A percentile compares a stretch with the other conserved stretches of the same genome.
Conservation (phyloP, 129 eudicot genomes). For the Escallonia rubra region DNA sequence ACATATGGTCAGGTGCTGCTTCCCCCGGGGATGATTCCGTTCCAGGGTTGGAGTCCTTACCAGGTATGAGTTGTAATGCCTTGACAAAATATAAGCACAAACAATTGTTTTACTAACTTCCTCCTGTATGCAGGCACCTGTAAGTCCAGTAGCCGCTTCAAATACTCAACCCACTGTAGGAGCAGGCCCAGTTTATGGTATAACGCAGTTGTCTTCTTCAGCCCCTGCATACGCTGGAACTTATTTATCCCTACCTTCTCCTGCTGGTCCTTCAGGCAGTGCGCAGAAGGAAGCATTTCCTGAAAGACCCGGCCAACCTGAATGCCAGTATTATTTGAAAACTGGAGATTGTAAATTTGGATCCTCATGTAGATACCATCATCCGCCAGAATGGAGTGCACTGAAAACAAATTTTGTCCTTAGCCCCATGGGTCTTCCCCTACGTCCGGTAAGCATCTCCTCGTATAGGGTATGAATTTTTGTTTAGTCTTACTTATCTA, state of each 20-base stretch:
- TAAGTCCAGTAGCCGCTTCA: conserved; percentile 46
- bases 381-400: conserved; percentile 65
- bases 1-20: conserved; percentile 64
- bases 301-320: conserved; percentile 88
- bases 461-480: not conserved
- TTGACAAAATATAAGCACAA: not conserved
- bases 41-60: conserved; percentile 81
- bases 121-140: conserved; percentile 45
- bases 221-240: conserved; percentile 64
- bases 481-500: not conserved
- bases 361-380: conserved; percentile 84
- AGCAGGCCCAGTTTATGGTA: conserved; percentile 53
- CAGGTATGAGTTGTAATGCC: conserved; percentile 34
- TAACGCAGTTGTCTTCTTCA: conserved; percentile 61
- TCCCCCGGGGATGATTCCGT: conserved; percentile 77
- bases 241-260: conserved; percentile 49
- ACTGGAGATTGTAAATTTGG: conserved; percentile 94
- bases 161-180: conserved; percentile 48
- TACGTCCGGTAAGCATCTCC: conserved; percentile 67
- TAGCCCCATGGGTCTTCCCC: conserved; percentile 91
- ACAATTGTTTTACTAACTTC: too few relatives aligned
- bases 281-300: conserved; percentile 58
- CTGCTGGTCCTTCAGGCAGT: conserved; percentile 56
- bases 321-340: conserved; percentile 77
- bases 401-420: conserved; percentile 42